A percentile compares a stretch with the other conserved stretches of the same genome.
Evolutionary conservation across 1,284 basidiomycete genomes (phyloP).

Genomic region (Puccinia novopanici): DNA sequence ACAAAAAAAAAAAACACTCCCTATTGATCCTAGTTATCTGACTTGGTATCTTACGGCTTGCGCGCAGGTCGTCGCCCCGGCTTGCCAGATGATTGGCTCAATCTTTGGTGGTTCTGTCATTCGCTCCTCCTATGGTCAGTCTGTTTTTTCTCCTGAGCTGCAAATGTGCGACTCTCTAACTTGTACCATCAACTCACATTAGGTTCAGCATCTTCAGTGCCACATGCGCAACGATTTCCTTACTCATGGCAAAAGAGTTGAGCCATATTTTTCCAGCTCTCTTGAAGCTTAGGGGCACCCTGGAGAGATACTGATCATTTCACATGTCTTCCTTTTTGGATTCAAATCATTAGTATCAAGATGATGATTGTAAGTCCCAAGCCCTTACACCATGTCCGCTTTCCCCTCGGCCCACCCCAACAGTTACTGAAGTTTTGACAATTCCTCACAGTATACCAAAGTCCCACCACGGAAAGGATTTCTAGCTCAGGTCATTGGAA

Average conservation of each 20-base stretch:
- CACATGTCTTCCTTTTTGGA: neutral
- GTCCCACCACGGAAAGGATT: constrained; percentile 49
- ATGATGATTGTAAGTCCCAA: constrained; percentile 49
- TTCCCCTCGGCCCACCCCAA: neutral
- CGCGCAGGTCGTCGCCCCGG: constrained; percentile 48
- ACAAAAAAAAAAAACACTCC: neutral
- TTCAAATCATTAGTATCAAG: constrained; percentile 33
- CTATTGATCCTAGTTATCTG: neutral
- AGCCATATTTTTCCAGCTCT: neutral
- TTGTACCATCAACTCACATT: neutral
- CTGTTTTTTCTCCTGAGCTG: neutral
- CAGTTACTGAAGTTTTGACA: neutral
- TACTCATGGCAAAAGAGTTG: constrained; percentile 50
- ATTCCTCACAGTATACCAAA: constrained; percentile 48
- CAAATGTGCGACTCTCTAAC: neutral
- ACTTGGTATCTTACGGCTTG: neutral
- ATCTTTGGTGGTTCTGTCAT: constrained; percentile 50
- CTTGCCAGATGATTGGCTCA: constrained; percentile 51
- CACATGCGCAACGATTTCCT: constrained; percentile 49
- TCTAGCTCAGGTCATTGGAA: constrained; percentile 39
- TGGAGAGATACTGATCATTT: neutral
- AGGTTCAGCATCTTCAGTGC: constrained; percentile 50
- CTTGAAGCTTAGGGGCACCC: neutral
- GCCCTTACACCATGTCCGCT: neutral
- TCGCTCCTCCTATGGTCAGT: constrained; percentile 49